A percentile compares a stretch with the other conserved stretches of the same genome.
Evolutionary conservation across 805 yeast species (phyloP).

Genomic region (Monosporozyma yasuniensis): DNA sequence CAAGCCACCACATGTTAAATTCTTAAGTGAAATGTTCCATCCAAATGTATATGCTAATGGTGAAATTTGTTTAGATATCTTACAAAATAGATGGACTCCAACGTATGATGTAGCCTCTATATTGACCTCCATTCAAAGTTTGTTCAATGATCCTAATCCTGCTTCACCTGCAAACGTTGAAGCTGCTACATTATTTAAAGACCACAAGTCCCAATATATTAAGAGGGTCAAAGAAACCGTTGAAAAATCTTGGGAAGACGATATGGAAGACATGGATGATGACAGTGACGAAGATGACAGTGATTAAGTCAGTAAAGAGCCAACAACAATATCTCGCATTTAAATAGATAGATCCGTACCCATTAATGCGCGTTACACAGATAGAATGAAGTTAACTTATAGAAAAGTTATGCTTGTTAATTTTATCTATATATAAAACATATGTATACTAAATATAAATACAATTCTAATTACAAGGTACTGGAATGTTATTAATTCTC

Average conservation of each 20-base stretch:
- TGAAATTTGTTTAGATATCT: conserved; percentile 87
- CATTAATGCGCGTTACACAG: neutral
- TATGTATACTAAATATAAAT: neutral
- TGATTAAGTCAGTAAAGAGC: conserved; percentile 10
- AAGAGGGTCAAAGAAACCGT: conserved; percentile 92
- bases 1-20: conserved; percentile 90
- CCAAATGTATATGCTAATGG: conserved; percentile 96
- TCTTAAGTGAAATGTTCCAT: conserved; percentile 91
- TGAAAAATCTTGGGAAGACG: conserved; percentile 88
- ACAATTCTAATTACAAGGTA: neutral
- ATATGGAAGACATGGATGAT: conserved; percentile 38
- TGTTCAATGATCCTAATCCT: conserved; percentile 92
- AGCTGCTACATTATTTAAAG: conserved; percentile 91
- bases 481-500: neutral
- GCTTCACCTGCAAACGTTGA: conserved; percentile 96
- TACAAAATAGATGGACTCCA: conserved; percentile 97
- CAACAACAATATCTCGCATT: neutral
- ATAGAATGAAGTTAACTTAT: neutral
- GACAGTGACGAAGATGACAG: conserved; percentile 31
- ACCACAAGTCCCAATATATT: conserved; percentile 85
- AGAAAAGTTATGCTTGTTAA: neutral
- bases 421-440: neutral
- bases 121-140: conserved; percentile 82
- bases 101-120: conserved; percentile 96
- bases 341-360: neutral